Base-by-base conservation (phyloP, 257 asterid genomes). In the Agastache rugosa region DNA sequence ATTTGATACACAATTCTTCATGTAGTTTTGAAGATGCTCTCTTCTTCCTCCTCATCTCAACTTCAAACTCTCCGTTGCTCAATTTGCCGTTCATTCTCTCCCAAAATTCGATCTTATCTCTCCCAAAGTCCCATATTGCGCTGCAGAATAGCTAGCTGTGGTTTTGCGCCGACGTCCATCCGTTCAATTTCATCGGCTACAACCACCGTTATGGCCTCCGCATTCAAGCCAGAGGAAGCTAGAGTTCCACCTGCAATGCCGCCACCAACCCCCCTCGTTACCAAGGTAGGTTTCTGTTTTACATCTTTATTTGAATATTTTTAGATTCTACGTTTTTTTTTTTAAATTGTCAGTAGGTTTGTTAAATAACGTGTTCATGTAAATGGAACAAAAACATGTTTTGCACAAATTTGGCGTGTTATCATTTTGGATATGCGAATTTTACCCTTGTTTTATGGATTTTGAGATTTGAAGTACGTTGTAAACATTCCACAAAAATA, bases 171-270 rank as follows among this genome's bases (percentile, higher is more conserved):
- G 47, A 71, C 73, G 41, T 62, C 79, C 72, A 61, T 70, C 73
- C 48, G 75, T 63, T 71, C 83, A 56, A 39, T 73, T 68, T 71
- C 83, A 34, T 75, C 84, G 22, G 63, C 82, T 23, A 27, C 78
- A 59, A 39, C 63, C 53, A 17, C 81, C 27, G 20, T 22, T 44
- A 76, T 80, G 90, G 86, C 74, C 66, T 48, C 87, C 62, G 67
- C 84, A 6, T 80, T 83, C 83, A 89, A 79, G 80, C 74, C 92
- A 12, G 91, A 90, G 50, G 89, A 87, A 82, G 89, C 96, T 74
- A 87, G 97, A 85, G 87, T 84, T 50, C 96, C 97, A 61, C 83
- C 88, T 17, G 85, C 87, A 47, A 68, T 91, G 62, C 86, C 90
- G 6, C 81, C 84, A 72, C 91, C 90, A 34, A 69, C 61, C 4